Percentiles rank a stretch among this genome's conserved stretches.
phyloP scores from a whole-genome alignment of 129 eudicot genomes.

The Kitagawia praeruptora region DNA sequence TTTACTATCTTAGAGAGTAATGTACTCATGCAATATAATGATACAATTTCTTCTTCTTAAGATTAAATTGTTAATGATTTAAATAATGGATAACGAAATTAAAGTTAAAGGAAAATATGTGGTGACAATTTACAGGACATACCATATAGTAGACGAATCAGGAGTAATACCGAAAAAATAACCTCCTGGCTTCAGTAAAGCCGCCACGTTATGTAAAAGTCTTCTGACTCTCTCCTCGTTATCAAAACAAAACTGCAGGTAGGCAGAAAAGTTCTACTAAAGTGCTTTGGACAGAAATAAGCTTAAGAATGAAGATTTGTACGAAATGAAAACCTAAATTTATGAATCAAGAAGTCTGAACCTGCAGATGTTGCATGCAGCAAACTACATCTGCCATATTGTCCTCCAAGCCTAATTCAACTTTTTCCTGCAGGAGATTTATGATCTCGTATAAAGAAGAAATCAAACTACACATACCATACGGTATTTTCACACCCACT shows the following conservation, averaged over 20 bases:
- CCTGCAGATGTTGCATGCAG: constrained; percentile 98
- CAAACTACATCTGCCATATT: constrained; percentile 73
- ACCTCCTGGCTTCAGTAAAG: constrained; percentile 93
- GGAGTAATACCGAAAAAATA: constrained; percentile 87
- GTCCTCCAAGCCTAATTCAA: constrained; percentile 43
- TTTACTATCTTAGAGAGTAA: not conserved
- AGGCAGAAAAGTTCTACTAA: constrained; percentile 10
- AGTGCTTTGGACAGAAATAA: not conserved
- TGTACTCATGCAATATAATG: not conserved
- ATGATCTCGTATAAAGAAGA: not conserved
- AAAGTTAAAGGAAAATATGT: not conserved
- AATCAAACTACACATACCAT: too few species aligned
- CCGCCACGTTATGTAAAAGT: constrained; percentile 73
- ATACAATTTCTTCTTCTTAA: not conserved
- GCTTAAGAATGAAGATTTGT: not conserved
- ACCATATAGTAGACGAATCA: constrained; percentile 98
- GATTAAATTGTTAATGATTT: not conserved
- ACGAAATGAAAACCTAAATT: not conserved
- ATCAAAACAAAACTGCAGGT: constrained; percentile 75
- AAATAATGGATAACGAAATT: not conserved
- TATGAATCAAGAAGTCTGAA: constrained; percentile 6
- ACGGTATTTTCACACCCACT: not conserved
- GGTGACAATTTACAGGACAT: constrained; percentile 19
- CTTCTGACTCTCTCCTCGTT: constrained; percentile 75
- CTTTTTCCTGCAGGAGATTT: constrained; percentile 48